Evolutionary conservation across 2,329 filamentous ascomycete genomes (phyloP).

Genomic region (Talaromyces sp.): DNA sequence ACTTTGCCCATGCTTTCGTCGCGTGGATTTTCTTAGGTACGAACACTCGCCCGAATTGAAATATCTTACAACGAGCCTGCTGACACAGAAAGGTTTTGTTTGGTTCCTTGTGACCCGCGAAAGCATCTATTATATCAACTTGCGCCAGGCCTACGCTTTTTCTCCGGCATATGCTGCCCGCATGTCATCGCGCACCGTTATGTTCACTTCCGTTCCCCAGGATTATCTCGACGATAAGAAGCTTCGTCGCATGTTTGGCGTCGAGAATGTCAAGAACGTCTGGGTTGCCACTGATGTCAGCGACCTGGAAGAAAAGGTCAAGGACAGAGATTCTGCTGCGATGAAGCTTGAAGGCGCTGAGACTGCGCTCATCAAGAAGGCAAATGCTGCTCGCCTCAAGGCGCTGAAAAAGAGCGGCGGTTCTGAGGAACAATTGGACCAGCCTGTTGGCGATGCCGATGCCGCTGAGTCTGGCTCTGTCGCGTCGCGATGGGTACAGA

Average conservation of each 20-base stretch:
- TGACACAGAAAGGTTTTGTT: slow-evolving; percentile 56
- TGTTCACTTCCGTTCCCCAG: slow-evolving; percentile 79
- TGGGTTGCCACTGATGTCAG: slow-evolving; percentile 78
- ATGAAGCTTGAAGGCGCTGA: slow-evolving; percentile 81
- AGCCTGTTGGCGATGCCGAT: slow-evolving; percentile 40
- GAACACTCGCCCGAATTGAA: not conserved
- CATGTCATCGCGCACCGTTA: slow-evolving; percentile 82
- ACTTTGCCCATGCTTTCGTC: slow-evolving; percentile 76
- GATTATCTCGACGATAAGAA: slow-evolving; percentile 71
- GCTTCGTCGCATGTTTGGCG: slow-evolving; percentile 72
- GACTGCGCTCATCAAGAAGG: slow-evolving; percentile 73
- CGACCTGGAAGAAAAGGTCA: slow-evolving; percentile 72
- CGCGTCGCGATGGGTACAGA: slow-evolving; percentile 67
- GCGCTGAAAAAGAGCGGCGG: slow-evolving; percentile 54
- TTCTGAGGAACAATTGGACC: slow-evolving; percentile 37
- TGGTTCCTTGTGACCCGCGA: slow-evolving; percentile 85
- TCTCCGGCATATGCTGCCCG: slow-evolving; percentile 78
- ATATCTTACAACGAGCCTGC: not conserved
- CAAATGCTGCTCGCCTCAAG: slow-evolving; percentile 67
- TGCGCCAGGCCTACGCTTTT: slow-evolving; percentile 86
- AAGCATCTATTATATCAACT: slow-evolving; percentile 83
- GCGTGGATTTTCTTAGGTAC: slow-evolving; percentile 71
- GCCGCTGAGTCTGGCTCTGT: slow-evolving; percentile 59
- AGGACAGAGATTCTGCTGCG: slow-evolving; percentile 72
- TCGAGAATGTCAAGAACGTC: slow-evolving; percentile 68